Base-by-base conservation (phyloP, 129 eudicot species). In the Tagetes erecta region DNA sequence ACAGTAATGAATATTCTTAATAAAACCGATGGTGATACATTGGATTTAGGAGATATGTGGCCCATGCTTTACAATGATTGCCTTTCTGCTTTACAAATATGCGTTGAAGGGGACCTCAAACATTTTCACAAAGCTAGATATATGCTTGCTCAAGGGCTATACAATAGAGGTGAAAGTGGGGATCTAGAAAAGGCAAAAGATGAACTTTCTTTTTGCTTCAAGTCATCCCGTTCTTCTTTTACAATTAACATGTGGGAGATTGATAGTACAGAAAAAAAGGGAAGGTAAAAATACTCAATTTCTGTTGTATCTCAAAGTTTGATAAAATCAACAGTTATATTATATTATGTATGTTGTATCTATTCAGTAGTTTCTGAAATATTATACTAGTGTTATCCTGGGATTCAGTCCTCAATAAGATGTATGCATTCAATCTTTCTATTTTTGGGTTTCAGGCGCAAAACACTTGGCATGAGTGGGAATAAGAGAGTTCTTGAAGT, bases 181-280 rank as follows among this genome's bases (percentile, higher is more conserved):
- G 94, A 94, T 88, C 50, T 88, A 42, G 93, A 91, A 69, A 91
- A 86, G 81, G 97, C 99, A 71, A 94, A 88, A 67, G 97, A 91
- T 67, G 93, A 94, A 73, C 91, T 94, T 67, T 88, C 99, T 12
- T 94, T 94, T 83, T 94, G 99, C 82, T 94, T 94, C 52, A 94
- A 90, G 86, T 90, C 99, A 13, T 84, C 99, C 13, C 97, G 99
- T 36, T 94, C 99, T 71, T 91, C 93, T 59, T 94, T 90, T 81
- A 94, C 99, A 7, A 78, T 88, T 56, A 94, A 94, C 69, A 94
- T 94, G 99, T 94, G 99, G 99, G 99, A 94, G 87, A 94, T 94
- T 70, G 99, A 94, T 83, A 85, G 99, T 77, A 88, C 66, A 81
- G 96, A 88, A 52, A 94, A 91, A 79, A 94, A 88, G 71, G 99